Base-by-base conservation (phyloP, 306 rosid species). In the Glycine soja region DNA sequence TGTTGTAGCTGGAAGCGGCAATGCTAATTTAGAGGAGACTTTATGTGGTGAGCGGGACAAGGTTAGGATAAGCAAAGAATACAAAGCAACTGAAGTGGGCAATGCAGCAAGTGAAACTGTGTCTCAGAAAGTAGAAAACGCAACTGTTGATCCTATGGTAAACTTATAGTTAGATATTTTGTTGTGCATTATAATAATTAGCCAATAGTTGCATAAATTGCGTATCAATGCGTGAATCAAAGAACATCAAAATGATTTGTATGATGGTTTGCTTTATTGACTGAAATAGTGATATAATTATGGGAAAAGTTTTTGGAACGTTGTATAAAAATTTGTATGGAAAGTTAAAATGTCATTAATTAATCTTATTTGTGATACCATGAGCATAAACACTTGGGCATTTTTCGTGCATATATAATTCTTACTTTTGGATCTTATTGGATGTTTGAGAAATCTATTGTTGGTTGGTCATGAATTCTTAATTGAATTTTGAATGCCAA, bases 141-240 rank as follows among this genome's bases (percentile, higher is more conserved):
- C 51, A 80, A 51, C 80, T 14, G 71, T 51, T 53, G 61, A 70
- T 72, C 83, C 79, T 34, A 70, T 19, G 91, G 91, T 90, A 90
- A 71, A 69, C 43, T 52, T 40, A 65, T 81, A 42, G 50, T 71
- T 24, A 24, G 30, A 24, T 78, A 16, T 72, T 74, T 69, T 65
- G 12, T n/a, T 58, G 12, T 45, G 80, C 50, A 24, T n/a, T 50
- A 50, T 61, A 75, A 18, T 36, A 68, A 43, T 56, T 15, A 14
- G 2, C 58, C 14, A 32, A 68, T 45, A 70, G 72, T 54, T 36
- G 36, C 52, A 16, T 8, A 19, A 56, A 70, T 79, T 56, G 30
- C 65, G 48, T 48, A 12, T 77, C 7, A 38, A 38, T 53, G 19
- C 47, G 34, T 16, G 58, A 58, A 15, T 57, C 10, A 50, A 24